Evolutionary conservation across 2,329 filamentous ascomycete species (phyloP), one percentile per base, ranked within the genome.

Genomic region (Pseudocercospora pini-densiflorae): DNA sequence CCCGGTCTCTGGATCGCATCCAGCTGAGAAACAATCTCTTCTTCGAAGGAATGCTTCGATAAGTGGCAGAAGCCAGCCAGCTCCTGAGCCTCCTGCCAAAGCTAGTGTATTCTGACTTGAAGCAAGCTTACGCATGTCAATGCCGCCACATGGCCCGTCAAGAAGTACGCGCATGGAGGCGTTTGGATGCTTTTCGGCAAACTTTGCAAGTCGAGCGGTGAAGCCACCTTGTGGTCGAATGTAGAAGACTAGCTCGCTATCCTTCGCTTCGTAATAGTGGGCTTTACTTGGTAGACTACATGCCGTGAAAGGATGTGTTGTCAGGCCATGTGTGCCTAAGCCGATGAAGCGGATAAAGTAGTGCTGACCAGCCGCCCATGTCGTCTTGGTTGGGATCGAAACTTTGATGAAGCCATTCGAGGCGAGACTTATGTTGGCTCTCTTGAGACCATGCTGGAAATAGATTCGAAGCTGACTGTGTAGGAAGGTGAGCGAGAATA

Each of bases 81-180:
- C 84, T 1, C 87, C 87, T 0, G 87, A 85, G 0, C 87, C 87
- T 9, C 87, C 86, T 0, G 84, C 83, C 3, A 88, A 75, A 16
- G 88, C 74, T 0, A 89, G 72, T 0, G 78, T 74, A 7, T 75
- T 76, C 57, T 86, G 81, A 59, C 81, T 83, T 0, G 75, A 74
- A 0, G 74, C 70, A 14, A 82, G 72, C 54, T 80, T 79, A 5
- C 73, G 70, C 2, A 71, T 71, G 1, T 79, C 75, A 19, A 86
- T 73, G 0, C 86, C 87, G 0, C 87, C 86, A 64, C 89, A 89
- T 0, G 87, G 87, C 0, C 87, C 87, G 47, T 89, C 87, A 0
- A 89, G 67, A 0, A 87, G 73, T 0, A 89, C 83, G 0, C 79
- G 78, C 1, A 85, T 76, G 0, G 74, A 69, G 0, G 70, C 62